Evolutionary conservation across 2,329 filamentous ascomycete species (phyloP).

Genomic region (Colletotrichum nymphaeae): DNA sequence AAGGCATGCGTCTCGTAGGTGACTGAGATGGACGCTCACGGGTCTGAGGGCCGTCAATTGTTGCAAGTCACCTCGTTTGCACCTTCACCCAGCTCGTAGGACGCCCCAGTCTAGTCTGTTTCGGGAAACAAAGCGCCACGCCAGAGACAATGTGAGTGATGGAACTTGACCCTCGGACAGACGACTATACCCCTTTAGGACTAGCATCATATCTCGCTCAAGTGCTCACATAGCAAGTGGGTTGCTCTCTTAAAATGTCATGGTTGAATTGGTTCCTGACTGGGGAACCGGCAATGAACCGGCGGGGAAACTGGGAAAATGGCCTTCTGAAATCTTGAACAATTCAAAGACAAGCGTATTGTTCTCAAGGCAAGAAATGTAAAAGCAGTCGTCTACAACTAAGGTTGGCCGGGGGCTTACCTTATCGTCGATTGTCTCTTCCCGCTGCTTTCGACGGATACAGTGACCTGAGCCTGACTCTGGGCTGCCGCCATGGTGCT

Average conservation of each 20-base stretch:
- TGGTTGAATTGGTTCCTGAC: not conserved
- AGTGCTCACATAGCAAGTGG: not conserved
- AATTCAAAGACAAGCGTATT: not conserved
- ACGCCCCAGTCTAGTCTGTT: not conserved
- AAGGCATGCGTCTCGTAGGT: not conserved
- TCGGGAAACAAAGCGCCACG: not conserved
- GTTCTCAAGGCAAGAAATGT: not conserved
- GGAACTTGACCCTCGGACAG: conserved; percentile 2
- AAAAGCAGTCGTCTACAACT: not conserved
- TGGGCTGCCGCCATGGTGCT: not conserved
- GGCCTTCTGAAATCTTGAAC: not conserved
- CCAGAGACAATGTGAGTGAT: conserved; percentile 12
- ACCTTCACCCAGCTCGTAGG: not conserved
- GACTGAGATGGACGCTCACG: conserved; percentile 18
- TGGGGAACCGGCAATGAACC: conserved; percentile 12
- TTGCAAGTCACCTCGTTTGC: conserved; percentile 20
- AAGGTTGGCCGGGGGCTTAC: not conserved
- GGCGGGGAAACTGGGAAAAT: not conserved
- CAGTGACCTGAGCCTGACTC: not conserved
- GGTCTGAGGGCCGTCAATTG: conserved; percentile 7
- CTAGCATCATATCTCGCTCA: not conserved
- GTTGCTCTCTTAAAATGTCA: not conserved
- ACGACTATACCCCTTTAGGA: not conserved
- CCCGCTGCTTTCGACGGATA: not conserved
- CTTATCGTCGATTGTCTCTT: not conserved